Evolutionary conservation across 2,329 filamentous ascomycete genomes (phyloP).

Genomic region (Leptographium wingfieldii): DNA sequence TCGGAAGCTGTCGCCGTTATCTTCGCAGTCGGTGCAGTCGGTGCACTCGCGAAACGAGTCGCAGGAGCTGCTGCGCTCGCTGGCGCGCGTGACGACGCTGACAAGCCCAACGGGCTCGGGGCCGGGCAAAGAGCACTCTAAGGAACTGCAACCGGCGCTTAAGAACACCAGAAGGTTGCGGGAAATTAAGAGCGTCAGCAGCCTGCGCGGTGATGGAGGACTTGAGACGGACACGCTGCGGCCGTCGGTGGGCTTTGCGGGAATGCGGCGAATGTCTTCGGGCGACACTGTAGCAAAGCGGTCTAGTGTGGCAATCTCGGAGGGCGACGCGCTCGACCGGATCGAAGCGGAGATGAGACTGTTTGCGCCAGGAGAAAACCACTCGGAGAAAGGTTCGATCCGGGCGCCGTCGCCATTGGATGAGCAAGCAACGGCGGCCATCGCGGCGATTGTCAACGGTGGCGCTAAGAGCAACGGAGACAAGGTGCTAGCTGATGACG

Average conservation of each 20-base stretch:
- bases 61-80: slow-evolving; percentile 33
- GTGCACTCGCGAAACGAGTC: slow-evolving; percentile 25
- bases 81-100: slow-evolving; percentile 26
- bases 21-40: slow-evolving; percentile 1
- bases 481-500: slow-evolving; percentile 1
- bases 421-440: slow-evolving; percentile 15
- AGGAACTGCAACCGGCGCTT: background rate
- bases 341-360: slow-evolving; percentile 44
- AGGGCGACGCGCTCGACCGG: slow-evolving; percentile 41
- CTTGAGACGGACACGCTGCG: slow-evolving; percentile 7
- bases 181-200: slow-evolving; percentile 1
- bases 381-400: slow-evolving; percentile 42
- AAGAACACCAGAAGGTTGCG: background rate
- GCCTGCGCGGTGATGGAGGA: background rate
- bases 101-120: background rate
- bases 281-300: slow-evolving; percentile 35
- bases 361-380: slow-evolving; percentile 40
- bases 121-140: background rate
- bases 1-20: background rate
- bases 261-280: slow-evolving; percentile 29
- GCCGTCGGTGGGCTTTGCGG: slow-evolving; percentile 32
- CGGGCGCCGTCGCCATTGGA: slow-evolving; percentile 34
- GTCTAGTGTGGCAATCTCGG: slow-evolving; percentile 34
- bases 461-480: background rate
- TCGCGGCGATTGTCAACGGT: slow-evolving; percentile 9